Percentiles rank a stretch among this genome's conserved stretches.
These are phyloP conservation scores for Aspergillus sp. DNA, from an alignment of 2,329 filamentous ascomycete species.

Conservation along the genomic window DNA sequence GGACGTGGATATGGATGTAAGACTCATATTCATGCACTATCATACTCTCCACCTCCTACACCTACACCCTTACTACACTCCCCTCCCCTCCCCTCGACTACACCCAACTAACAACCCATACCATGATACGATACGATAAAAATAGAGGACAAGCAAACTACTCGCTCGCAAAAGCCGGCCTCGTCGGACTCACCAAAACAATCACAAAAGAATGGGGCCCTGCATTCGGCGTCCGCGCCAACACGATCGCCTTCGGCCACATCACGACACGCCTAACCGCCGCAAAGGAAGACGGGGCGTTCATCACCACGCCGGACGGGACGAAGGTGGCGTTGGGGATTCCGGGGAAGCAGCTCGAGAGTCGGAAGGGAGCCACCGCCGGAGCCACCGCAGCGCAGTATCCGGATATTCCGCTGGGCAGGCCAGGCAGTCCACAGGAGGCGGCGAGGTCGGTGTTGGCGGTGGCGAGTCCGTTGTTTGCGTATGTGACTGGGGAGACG, in stretches of 20 bases:
- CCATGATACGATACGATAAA: too few relatives aligned
- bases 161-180: constrained; percentile 77
- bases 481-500: constrained; percentile 83
- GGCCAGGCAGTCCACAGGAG: constrained; percentile 75
- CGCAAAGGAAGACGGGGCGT: constrained; percentile 80
- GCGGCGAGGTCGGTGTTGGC: constrained; percentile 76
- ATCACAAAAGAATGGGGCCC: constrained; percentile 93
- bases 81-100: too few relatives aligned
- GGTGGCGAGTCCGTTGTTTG: constrained; percentile 77
- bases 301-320: constrained; percentile 73
- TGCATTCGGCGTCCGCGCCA: constrained; percentile 74
- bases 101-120: too few relatives aligned
- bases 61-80: too few relatives aligned
- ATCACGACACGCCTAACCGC: constrained; percentile 78
- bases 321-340: constrained; percentile 74
- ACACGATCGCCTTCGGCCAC: constrained; percentile 81
- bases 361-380: constrained; percentile 17
- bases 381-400: constrained; percentile 35
- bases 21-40: too few relatives aligned
- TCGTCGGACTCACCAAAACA: constrained; percentile 80
- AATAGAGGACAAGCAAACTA: constrained; percentile 79
- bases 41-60: background rate
- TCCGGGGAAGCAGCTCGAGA: constrained; percentile 56
- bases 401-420: constrained; percentile 73
- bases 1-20: too few relatives aligned